Conservation (phyloP, 2,329 filamentous ascomycete genomes). For the Fusarium setosum region DNA sequence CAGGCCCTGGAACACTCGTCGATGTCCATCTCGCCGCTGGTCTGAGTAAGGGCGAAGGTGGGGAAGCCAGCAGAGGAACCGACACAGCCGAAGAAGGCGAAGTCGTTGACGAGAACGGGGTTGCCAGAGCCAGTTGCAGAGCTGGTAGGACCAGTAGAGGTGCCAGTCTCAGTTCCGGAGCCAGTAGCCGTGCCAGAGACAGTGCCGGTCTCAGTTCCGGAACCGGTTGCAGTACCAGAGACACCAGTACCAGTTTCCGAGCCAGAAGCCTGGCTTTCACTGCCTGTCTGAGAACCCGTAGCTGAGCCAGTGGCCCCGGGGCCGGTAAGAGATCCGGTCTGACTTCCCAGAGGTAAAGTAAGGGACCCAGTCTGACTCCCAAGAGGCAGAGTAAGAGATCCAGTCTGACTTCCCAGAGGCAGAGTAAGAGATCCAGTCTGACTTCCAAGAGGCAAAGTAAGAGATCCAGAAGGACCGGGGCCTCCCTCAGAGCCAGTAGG, state of each 20-base stretch:
- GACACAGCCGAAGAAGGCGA: constrained; percentile 43
- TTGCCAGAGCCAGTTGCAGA: constrained; percentile 23
- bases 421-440: not conserved
- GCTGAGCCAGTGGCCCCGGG: too few species aligned
- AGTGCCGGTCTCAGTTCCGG: constrained; percentile 36
- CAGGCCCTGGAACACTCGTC: constrained; percentile 43
- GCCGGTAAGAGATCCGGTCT: too few species aligned
- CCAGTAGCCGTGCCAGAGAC: constrained; percentile 40
- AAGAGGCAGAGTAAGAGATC: constrained; percentile 4
- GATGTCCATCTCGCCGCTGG: constrained; percentile 33
- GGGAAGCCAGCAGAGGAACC: constrained; percentile 34
- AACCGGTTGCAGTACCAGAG: constrained; percentile 46
- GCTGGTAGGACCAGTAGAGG: too few species aligned
- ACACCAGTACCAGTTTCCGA: constrained; percentile 29
- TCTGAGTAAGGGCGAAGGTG: constrained; percentile 32
- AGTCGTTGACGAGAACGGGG: constrained; percentile 34
- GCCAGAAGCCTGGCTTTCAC: constrained; percentile 38
- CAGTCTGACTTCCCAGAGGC: not conserved
- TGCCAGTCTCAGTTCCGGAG: not conserved
- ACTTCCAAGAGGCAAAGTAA: not conserved
- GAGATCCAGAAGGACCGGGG: too few species aligned
- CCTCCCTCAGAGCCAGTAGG: not conserved
- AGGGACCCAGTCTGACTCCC: too few species aligned
- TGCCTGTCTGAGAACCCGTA: constrained; percentile 43
- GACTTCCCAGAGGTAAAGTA: too few species aligned